Evolutionary conservation across 148 eudicot genomes (phyloP).

Genomic region (Rhododendron williamsianum): DNA sequence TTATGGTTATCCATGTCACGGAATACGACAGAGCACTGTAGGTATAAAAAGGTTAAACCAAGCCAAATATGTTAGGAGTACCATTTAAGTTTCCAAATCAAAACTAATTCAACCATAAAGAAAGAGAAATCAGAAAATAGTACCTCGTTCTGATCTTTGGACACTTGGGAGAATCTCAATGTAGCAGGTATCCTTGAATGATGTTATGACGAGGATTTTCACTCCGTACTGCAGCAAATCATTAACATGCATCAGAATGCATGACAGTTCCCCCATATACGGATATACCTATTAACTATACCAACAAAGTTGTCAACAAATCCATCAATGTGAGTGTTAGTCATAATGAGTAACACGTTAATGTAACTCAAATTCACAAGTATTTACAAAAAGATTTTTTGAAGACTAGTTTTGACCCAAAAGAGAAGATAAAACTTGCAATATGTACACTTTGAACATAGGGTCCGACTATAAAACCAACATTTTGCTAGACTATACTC

Average conservation of each 20-base stretch:
- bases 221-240: constrained; percentile 77
- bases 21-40: background rate
- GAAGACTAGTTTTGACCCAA: background rate
- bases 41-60: background rate
- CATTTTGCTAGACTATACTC: background rate
- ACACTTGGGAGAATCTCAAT: constrained; percentile 86
- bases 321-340: background rate
- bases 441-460: background rate
- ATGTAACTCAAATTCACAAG: background rate
- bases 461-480: background rate
- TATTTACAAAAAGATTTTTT: background rate
- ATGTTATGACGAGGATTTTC: constrained; percentile 77
- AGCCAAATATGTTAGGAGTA: background rate
- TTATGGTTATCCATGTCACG: background rate
- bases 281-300: constrained; percentile 1
- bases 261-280: background rate
- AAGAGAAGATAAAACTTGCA: background rate
- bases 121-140: constrained; percentile 3
- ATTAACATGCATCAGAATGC: constrained; percentile 5
- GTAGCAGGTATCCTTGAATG: constrained; percentile 90
- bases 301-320: background rate
- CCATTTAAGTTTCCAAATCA: background rate
- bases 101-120: background rate
- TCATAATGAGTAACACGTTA: background rate
- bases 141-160: constrained; percentile 83